Evolutionary conservation across 495 filamentous ascomycete species (phyloP).

Genomic region (Aspergillus kassunensis): DNA sequence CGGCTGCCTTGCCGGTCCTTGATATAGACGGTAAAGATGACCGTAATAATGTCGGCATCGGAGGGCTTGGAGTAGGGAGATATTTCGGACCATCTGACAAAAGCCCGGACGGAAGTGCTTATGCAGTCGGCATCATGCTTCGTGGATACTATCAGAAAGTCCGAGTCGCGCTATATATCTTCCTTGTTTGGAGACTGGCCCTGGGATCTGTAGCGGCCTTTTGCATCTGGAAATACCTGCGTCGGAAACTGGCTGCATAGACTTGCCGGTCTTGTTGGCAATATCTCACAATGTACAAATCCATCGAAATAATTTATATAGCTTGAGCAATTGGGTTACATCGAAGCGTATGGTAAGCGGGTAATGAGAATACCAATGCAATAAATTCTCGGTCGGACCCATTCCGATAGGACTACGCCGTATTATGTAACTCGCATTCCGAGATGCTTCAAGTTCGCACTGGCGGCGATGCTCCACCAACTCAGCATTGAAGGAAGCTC

Average conservation of each 20-base stretch:
- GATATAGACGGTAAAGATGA: constrained; percentile 21
- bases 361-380: too few species aligned
- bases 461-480: too few species aligned
- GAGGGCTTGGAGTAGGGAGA: constrained; percentile 43
- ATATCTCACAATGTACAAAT: too few species aligned
- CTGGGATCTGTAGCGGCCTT: constrained; percentile 32
- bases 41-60: constrained; percentile 43
- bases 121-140: constrained; percentile 60
- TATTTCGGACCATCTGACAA: constrained; percentile 36
- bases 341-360: too few species aligned
- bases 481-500: too few species aligned
- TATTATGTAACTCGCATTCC: too few species aligned
- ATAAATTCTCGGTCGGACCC: too few species aligned
- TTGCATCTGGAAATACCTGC: constrained; percentile 30
- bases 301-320: too few species aligned
- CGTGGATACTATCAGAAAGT: constrained; percentile 67
- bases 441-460: too few species aligned
- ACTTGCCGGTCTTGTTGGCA: neutral
- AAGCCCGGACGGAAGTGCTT: constrained; percentile 25
- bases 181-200: constrained; percentile 35
- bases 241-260: constrained; percentile 8
- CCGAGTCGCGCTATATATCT: constrained; percentile 54
- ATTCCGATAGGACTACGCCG: too few species aligned
- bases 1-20: constrained; percentile 37
- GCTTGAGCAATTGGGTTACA: too few species aligned